Evolutionary conservation across 2,329 filamentous ascomycete genomes (phyloP), one percentile per base, ranked within the genome.

Genomic region (Neocatenulostroma microsporum): DNA sequence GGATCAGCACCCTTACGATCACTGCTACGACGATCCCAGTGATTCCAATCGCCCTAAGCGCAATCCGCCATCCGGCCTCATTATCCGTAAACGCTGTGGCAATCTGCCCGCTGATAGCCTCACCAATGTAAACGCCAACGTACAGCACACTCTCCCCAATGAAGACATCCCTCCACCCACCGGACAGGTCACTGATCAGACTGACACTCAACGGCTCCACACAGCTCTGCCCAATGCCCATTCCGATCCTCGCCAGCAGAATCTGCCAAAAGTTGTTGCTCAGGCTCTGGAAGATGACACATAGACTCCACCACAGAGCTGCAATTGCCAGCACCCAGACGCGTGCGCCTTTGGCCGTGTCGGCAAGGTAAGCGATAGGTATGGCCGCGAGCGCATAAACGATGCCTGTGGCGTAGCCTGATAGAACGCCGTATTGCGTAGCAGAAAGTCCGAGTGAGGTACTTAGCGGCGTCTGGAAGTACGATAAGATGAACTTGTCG

Each of bases 211-310:
- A 13, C 9, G 35, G 27, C 15, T 37, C 35, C n/a, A 37, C 35
- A 28, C 27, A 31, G 14, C 18, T 24, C 27, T 37, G 35, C 18
- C 35, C 35, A 10, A 37, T n/a, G 6, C 35, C 27, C 35, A 37
- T 37, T 6, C 18, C 35, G n/a, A 37, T 30, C 17, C 35, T 37
- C 27, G 35, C 35, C 12, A 37, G 27, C 5, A 37, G 13, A 4
- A 37, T 24, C 20, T 37, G 35, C 35, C 35, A 37, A 14, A 37
- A 37, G 20, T 37, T 37, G 26, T 37, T 30, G 18, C 18, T 24
- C 11, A 31, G 26, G n/a, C 24, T 21, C 27, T 37, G 35, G 26
- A 30, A 37, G 19, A 37, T 30, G 12, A 37, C 35, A 24, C 35
- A 31, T 7, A 31, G 27, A 25, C 27, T 37, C 35, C 35, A 37